phyloP scores from a whole-genome alignment of 176 grass and related monocot genomes.

The Olyra latifolia region DNA sequence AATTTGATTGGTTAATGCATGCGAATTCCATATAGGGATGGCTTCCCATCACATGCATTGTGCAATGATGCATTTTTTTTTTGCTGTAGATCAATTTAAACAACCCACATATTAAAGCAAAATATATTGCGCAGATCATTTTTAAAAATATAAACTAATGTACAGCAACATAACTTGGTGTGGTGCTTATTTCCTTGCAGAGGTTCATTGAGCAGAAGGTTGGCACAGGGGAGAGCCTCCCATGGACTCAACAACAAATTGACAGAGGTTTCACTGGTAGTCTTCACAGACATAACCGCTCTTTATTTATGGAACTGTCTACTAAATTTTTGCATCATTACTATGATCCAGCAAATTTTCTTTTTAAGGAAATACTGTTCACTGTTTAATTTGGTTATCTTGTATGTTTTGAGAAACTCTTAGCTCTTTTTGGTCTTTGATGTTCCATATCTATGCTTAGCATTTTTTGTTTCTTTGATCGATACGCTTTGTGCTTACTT shows the following conservation, averaged over 20 bases:
- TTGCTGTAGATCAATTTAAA: background rate
- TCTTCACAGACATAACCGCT: background rate
- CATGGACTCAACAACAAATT: constrained; percentile 46
- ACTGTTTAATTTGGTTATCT: background rate
- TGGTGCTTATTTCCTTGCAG: constrained; percentile 31
- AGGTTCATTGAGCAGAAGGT: constrained; percentile 49
- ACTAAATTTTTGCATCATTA: constrained; percentile 15
- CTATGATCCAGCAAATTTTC: background rate
- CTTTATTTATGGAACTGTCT: background rate
- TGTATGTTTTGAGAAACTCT: background rate
- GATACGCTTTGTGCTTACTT: background rate
- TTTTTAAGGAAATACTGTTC: constrained; percentile 1
- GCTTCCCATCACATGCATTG: background rate
- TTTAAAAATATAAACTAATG: background rate
- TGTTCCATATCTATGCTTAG: background rate
- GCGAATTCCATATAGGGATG: background rate
- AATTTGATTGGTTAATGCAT: constrained; percentile 15
- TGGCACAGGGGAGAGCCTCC: constrained; percentile 38
- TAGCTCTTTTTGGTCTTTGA: background rate
- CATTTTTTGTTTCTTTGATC: background rate
- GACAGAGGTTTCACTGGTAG: constrained; percentile 59
- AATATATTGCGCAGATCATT: constrained; percentile 2
- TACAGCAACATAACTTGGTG: background rate
- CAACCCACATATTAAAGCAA: constrained; percentile 15
- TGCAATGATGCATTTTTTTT: background rate